Base-by-base conservation (phyloP, 1,139 yeast genomes). In the Kluyveromyces sp. region DNA sequence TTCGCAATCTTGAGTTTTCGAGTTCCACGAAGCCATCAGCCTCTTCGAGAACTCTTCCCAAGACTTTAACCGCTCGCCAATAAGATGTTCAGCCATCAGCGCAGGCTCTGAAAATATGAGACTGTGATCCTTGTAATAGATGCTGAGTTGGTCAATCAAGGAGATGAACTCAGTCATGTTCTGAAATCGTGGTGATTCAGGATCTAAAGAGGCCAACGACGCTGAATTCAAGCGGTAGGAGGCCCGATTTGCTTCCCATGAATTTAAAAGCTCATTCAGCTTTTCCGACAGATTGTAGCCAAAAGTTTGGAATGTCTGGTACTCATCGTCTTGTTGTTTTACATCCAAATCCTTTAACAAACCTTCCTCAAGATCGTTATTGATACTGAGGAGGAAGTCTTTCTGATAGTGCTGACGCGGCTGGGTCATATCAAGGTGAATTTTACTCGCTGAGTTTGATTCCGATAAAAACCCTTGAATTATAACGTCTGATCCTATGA, bases 11-110 rank as follows among this genome's bases (percentile, higher is more conserved):
- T 46, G 22, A 3, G 51, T 43, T 3, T 51, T 48, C 9, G 51
- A 42, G 20, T 49, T 57, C 64, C 64, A 60, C 43, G 63, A 57
- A 46, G 57, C 59, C 19, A 57, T 43, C 15, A 60, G 36, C 38
- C 54, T 57, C 39, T 48, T 57, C 41, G 53, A 56, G 30, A 57
- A 49, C 3, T 52, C 34, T 26, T 56, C 62, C 22, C 56, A 33
- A 20, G 52, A 46, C 13, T 42, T 39, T 6, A 50, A 39, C 2
- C 44, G 42, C 43, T 60, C 61, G 20, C 50, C 42, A 16, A 58
- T 16, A 17, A 60, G 35, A 4, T 50, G 33, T 3, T 43, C 39
- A 8, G 54, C 51, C 4, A 52, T 16, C 2, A 45, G 38, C 2
- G 36, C 28, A 11, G 56, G 31, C 4, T 49, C 44, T 7, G 54